Conservation (phyloP, 2,329 filamentous ascomycete species). For the Coleophoma crateriformis region DNA sequence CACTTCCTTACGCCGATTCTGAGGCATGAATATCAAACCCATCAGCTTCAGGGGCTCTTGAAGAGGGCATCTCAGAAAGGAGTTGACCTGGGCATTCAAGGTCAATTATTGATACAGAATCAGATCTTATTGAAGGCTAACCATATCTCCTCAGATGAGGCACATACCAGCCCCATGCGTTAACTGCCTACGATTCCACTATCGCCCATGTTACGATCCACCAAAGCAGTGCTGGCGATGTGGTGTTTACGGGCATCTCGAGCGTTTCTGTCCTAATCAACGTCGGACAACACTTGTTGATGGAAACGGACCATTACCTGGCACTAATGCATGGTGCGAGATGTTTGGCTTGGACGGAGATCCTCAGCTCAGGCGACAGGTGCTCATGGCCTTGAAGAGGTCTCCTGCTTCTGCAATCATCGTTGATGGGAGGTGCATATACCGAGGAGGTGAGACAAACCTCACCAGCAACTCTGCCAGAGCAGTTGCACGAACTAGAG, state of each 20-base stretch:
- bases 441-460: slow-evolving; percentile 12
- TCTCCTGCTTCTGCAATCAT: slow-evolving; percentile 16
- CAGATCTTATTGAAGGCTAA: too few relatives aligned
- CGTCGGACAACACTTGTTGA: slow-evolving; percentile 4
- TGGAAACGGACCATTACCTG: slow-evolving; percentile 9
- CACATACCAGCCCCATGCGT: slow-evolving; percentile 11
- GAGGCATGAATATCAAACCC: too few relatives aligned
- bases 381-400: slow-evolving; percentile 15
- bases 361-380: slow-evolving; percentile 7
- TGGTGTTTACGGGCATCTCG: slow-evolving; percentile 12
- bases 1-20: too few relatives aligned
- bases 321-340: slow-evolving; percentile 14
- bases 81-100: too few relatives aligned
- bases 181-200: slow-evolving; percentile 18
- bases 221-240: slow-evolving; percentile 13
- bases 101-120: too few relatives aligned
- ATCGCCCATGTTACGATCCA: slow-evolving; percentile 9
- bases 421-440: slow-evolving; percentile 15
- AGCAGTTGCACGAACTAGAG: slow-evolving; percentile 1
- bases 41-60: too few relatives aligned
- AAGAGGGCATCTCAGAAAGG: too few relatives aligned
- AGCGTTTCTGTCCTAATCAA: slow-evolving; percentile 14
- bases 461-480: slow-evolving; percentile 2
- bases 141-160: not conserved
- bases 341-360: slow-evolving; percentile 12